Percentiles rank a stretch among this genome's conserved stretches.
Conservation (phyloP, 345 rosid species). For the Psidium friedrichsthalianum region DNA sequence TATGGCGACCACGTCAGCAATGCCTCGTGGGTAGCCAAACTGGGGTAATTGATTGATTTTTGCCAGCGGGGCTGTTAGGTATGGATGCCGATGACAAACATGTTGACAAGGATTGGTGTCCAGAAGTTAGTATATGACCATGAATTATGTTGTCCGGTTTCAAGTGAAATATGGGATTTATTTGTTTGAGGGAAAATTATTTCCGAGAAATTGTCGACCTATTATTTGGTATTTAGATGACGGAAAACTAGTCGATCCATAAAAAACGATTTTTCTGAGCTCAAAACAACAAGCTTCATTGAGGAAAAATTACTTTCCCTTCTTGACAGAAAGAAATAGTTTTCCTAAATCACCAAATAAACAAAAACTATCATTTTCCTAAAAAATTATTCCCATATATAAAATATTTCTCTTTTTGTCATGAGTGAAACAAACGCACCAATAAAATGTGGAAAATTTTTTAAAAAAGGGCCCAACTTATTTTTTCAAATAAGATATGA, state of each 20-base stretch:
- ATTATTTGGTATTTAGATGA: background rate
- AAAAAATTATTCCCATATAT: background rate
- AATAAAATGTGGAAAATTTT: background rate
- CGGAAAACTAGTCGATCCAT: background rate
- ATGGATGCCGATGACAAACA: background rate
- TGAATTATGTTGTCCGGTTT: rapidly evolving
- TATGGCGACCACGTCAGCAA: too few species aligned
- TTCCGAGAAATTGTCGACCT: background rate
- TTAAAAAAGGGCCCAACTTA: too few species aligned
- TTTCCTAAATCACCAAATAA: background rate
- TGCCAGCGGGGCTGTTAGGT: background rate
- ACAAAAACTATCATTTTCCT: background rate
- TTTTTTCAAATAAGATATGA: too few species aligned
- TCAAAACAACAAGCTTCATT: background rate
- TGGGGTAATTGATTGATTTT: background rate
- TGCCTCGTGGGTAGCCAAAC: background rate
- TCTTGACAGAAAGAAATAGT: background rate
- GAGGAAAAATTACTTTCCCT: background rate
- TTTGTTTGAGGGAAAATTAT: background rate
- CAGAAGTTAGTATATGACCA: background rate
- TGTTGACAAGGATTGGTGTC: background rate
- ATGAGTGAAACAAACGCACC: background rate
- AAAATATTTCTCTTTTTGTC: background rate
- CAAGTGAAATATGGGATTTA: background rate
- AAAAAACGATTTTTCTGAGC: rapidly evolving